Evolutionary conservation across 2,329 filamentous ascomycete genomes (phyloP), one percentile per base, ranked within the genome.

Genomic region (Tolypocladium paradoxum): DNA sequence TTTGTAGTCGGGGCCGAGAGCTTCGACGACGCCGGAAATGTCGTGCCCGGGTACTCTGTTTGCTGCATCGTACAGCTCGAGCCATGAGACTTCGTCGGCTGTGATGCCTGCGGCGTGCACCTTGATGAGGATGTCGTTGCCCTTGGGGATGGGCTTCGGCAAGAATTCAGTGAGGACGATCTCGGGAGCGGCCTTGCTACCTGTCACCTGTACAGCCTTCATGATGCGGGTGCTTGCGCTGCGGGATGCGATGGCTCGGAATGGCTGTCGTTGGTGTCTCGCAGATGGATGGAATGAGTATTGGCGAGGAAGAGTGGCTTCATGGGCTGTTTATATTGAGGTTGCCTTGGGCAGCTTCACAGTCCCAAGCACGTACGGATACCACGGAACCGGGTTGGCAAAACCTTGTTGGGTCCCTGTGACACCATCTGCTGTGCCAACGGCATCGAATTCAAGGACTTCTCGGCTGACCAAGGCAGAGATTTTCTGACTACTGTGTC

Each of bases 41-140:
- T 71, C 68, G 45, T 69, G 68, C 0, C 68, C 69, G 0, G 68
- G 69, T 14, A 71, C 63, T 3, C 62, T 60, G 2, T 53, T 45
- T 1, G 62, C 52, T 0, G 60, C 62, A 2, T 57, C 43, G 54
- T 69, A 70, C 0, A 68, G 48, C 4, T 69, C 69, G 1, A 56
- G 59, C 69, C 69, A 71, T 1, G 58, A 53, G 2, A 68, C 48
- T 34, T 71, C 69, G 49, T 69, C 66, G 24, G 61, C 65, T 0
- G 68, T 71, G 47, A 71, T 53, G 3, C 65, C 68, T 0, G 68
- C 67, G 1, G 68, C 63, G 14, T 65, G 50, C 0, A 70, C 65
- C 3, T 53, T 58, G 51, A 71, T 53, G 6, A 71, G 62, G 1
- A 71, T 57, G 0, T 65, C 55, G 1, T 54, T 22, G 1, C 43